Percentiles rank a stretch among this genome's conserved stretches.
Conservation (phyloP, 2,329 filamentous ascomycete species). For the Chalaropsis ovoidea region DNA sequence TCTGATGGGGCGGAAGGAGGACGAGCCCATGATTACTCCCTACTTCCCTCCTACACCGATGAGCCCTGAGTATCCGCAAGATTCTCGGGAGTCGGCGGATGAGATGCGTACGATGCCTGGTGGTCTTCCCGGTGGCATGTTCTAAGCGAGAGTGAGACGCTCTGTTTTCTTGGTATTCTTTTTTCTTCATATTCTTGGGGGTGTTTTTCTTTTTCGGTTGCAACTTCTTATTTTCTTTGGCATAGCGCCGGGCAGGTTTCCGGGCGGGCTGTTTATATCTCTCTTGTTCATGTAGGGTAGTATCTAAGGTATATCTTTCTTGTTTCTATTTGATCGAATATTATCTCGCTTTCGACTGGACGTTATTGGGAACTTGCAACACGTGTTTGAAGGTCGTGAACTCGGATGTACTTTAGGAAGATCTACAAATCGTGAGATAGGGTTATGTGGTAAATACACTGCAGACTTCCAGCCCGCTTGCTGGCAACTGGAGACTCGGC, state of each 20-base stretch:
- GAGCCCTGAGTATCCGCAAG: conserved; percentile 13
- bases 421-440: too few relatives aligned
- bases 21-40: conserved; percentile 18
- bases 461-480: too few relatives aligned
- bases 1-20: conserved; percentile 25
- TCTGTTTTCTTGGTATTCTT: conserved; percentile 8
- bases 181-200: neutral
- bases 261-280: conserved; percentile 8
- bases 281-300: conserved; percentile 10
- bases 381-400: too few relatives aligned
- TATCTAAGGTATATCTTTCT: conserved; percentile 12
- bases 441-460: too few relatives aligned
- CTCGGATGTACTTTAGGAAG: too few relatives aligned
- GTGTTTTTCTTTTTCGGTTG: neutral
- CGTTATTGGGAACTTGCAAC: too few relatives aligned
- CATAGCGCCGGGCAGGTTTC: conserved; percentile 16
- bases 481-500: too few relatives aligned
- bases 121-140: conserved; percentile 21
- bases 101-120: conserved; percentile 20
- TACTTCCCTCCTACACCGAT: conserved; percentile 22
- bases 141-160: conserved; percentile 6
- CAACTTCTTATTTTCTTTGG: conserved; percentile 11
- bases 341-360: neutral
- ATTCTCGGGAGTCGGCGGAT: conserved; percentile 4
- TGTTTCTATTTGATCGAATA: conserved; percentile 11